Evolutionary conservation across 768 basidiomycete genomes (phyloP), one percentile per base, ranked within the genome.

Genomic region (Rhizopogon vinicolor): DNA sequence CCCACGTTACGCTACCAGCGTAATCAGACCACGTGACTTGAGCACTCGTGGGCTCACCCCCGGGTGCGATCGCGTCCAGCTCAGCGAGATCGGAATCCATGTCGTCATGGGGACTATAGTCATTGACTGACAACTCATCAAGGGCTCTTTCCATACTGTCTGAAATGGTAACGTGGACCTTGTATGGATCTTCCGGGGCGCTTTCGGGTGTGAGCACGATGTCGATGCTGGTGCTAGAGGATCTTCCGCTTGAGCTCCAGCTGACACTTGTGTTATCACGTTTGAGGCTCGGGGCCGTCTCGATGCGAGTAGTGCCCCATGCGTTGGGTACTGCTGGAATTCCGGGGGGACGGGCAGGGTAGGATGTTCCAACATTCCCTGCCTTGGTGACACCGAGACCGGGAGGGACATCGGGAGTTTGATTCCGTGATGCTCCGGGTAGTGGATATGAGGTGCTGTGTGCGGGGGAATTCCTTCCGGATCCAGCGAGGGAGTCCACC

Each of bases 141-240:
- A 69, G 65, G 16, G 67, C 69, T 51, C 63, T 62, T 28, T 69
- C 68, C 60, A 69, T 64, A 4, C 59, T 58, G 18, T 62, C 69
- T 4, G 62, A 62, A 40, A 65, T 64, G n/a, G 60, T 46, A 41
- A 71, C 52, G 37, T 56, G 60, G 41, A 62, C 53, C 5, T 28
- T 54, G 46, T 58, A 54, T 4, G 63, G 67, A 29, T 71, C 57
- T 43, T 70, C 64, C 5, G 29, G n/a, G 9, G 64, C 60, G 18
- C 62, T 64, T 2, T 67, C 65, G 19, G 65, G 62, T 22, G 61
- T 60, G 41, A 54, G 64, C 42, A 68, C 63, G 8, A 67, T 61
- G 41, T 68, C 69, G 7, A 63, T 67, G 53, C 63, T 68, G 28
- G 68, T 61, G 13, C 54, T 46, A 12, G 67, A 65, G 3, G 62